Conservation (phyloP, 805 yeast genomes). For the Starmerella davenportii region DNA sequence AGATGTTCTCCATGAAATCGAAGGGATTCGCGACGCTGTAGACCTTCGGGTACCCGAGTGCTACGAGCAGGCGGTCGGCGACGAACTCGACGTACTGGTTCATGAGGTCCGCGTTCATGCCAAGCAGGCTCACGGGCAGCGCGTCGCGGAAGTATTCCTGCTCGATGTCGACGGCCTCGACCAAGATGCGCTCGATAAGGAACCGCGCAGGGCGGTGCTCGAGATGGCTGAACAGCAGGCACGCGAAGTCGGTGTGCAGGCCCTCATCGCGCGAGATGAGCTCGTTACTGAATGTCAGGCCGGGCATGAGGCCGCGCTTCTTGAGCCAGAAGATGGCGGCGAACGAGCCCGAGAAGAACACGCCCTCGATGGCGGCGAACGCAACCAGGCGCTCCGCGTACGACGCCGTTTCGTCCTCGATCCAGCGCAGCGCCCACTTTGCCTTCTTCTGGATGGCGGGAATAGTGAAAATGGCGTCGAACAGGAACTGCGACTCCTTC, state of each 20-base stretch:
- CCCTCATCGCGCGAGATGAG: constrained; percentile 97
- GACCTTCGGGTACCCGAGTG: constrained; percentile 78
- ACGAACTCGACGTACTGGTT: constrained; percentile 95
- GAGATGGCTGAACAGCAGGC: constrained; percentile 82
- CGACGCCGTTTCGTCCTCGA: constrained; percentile 66
- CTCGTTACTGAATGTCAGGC: constrained; percentile 93
- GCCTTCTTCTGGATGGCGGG: constrained; percentile 96
- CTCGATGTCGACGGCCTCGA: constrained; percentile 91
- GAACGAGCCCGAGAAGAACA: constrained; percentile 94
- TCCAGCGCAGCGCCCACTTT: constrained; percentile 98
- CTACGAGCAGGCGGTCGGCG: constrained; percentile 84
- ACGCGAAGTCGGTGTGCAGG: constrained; percentile 95
- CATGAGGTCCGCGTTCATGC: constrained; percentile 89
- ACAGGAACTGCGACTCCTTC: constrained; percentile 72
- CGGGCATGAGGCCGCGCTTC: constrained; percentile 98
- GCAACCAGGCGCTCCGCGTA: constrained; percentile 95
- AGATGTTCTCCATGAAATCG: constrained; percentile 97
- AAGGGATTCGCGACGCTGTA: constrained; percentile 86
- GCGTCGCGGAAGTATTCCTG: constrained; percentile 91
- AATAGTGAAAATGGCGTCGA: constrained; percentile 89
- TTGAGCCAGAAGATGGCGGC: constrained; percentile 98
- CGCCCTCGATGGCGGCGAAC: constrained; percentile 97
- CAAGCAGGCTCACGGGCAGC: constrained; percentile 76
- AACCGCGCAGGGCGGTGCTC: constrained; percentile 68
- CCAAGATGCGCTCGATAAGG: constrained; percentile 69